Percentiles rank a stretch among this genome's conserved stretches.
Conservation (phyloP, 352 stramenopile species). For the Bremia lactucae region DNA sequence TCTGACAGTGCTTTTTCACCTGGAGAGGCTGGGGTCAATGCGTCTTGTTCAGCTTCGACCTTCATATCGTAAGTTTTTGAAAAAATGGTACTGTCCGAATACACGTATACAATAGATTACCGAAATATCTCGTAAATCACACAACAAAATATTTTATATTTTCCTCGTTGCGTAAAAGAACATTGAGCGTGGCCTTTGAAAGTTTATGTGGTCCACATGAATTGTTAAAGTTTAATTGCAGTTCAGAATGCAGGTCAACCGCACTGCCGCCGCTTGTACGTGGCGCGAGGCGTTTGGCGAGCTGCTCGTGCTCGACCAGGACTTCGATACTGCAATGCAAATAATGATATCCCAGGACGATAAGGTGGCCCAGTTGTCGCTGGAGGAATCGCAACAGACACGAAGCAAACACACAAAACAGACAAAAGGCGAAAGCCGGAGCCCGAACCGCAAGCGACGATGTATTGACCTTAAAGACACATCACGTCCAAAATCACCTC, state of each 20-base stretch:
- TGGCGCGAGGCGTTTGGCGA: slow-evolving; percentile 13
- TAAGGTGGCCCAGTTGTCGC: slow-evolving; percentile 29
- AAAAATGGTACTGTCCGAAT: too few species aligned
- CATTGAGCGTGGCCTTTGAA: background rate
- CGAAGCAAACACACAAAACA: slow-evolving; percentile 2
- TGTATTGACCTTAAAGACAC: background rate
- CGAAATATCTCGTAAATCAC: too few species aligned
- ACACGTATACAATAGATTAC: too few species aligned
- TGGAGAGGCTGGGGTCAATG: slow-evolving; percentile 1
- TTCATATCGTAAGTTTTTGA: too few species aligned
- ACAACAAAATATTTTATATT: too few species aligned
- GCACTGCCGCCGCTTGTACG: background rate
- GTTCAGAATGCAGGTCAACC: slow-evolving; percentile 2
- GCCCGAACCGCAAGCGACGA: background rate
- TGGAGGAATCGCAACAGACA: slow-evolving; percentile 17
- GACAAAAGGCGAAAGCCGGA: background rate
- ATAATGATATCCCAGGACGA: slow-evolving; percentile 48
- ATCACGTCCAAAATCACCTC: background rate
- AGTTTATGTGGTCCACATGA: slow-evolving; percentile 6
- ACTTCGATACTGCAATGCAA: slow-evolving; percentile 59
- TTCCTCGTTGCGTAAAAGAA: too few species aligned
- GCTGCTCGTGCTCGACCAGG: slow-evolving; percentile 47
- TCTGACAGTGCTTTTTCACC: slow-evolving; percentile 37
- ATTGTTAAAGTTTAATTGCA: slow-evolving; percentile 5
- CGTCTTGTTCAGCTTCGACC: slow-evolving; percentile 11